phyloP scores from a whole-genome alignment of 495 filamentous ascomycete genomes.

The Saxophila tyrrhenica region DNA sequence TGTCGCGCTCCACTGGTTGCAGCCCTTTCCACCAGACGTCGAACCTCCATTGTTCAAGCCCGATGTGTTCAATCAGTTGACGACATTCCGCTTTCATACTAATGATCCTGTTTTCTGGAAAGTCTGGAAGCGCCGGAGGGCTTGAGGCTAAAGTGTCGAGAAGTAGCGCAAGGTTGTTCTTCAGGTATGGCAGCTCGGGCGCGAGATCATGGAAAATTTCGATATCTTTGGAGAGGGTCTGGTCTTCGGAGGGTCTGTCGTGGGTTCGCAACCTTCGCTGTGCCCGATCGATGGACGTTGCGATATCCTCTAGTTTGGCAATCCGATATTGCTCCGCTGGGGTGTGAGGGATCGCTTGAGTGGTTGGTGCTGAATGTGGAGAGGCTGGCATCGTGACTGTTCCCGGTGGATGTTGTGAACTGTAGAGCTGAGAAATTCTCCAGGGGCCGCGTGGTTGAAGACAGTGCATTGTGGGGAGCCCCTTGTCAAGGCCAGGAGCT shows the following conservation, averaged over 20 bases:
- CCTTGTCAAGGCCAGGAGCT: too few relatives aligned
- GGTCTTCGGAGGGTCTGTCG: neutral
- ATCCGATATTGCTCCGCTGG: too few relatives aligned
- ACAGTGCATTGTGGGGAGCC: too few relatives aligned
- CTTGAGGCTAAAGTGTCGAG: neutral
- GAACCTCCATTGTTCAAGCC: neutral
- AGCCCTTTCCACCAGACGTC: neutral
- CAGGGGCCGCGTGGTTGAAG: too few relatives aligned
- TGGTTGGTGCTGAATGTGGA: too few relatives aligned
- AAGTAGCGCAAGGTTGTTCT: neutral
- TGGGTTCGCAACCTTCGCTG: neutral
- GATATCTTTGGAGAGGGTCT: neutral
- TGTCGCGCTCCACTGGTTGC: neutral
- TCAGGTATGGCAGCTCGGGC: neutral
- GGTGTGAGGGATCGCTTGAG: too few relatives aligned
- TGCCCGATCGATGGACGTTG: neutral
- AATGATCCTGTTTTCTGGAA: too few relatives aligned
- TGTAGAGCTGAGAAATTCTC: too few relatives aligned
- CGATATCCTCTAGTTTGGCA: too few relatives aligned
- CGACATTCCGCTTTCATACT: neutral
- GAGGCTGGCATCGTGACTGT: too few relatives aligned
- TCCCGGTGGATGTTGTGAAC: too few relatives aligned
- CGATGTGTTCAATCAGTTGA: neutral
- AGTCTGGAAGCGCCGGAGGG: too few relatives aligned
- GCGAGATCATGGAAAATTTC: neutral